Conservation (phyloP, 495 filamentous ascomycete genomes). For the Aspergillus campestris region DNA sequence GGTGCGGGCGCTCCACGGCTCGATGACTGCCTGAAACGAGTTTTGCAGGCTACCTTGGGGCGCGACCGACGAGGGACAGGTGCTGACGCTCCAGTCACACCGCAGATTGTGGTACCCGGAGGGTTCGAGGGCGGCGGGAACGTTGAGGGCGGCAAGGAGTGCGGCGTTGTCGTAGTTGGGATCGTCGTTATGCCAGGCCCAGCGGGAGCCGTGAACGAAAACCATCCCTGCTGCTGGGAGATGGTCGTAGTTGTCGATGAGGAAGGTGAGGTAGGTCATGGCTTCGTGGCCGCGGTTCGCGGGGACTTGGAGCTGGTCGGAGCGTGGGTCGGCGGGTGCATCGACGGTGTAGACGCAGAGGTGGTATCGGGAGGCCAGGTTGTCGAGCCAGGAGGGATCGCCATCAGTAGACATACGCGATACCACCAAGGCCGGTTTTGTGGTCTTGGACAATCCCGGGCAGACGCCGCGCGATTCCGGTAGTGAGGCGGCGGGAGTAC, state of each 20-base stretch:
- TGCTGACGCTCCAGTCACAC: constrained; percentile 38
- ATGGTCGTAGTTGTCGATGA: constrained; percentile 56
- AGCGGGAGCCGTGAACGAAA: constrained; percentile 37
- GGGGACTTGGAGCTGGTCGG: constrained; percentile 42
- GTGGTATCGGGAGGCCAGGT: constrained; percentile 26
- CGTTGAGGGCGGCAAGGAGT: constrained; percentile 26
- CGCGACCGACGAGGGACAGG: constrained; percentile 20
- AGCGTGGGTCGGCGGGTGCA: constrained; percentile 28
- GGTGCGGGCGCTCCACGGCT: constrained; percentile 33
- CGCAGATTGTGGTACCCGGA: constrained; percentile 38
- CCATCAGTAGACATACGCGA: constrained; percentile 28
- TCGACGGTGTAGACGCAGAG: constrained; percentile 49
- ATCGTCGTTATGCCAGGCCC: constrained; percentile 39
- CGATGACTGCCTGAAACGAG: constrained; percentile 22
- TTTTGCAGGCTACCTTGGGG: constrained; percentile 34
- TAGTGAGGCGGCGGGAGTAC: constrained; percentile 17
- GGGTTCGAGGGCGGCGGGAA: constrained; percentile 20
- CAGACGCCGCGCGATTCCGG: constrained; percentile 25
- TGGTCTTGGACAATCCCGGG: constrained; percentile 20
- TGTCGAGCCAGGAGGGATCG: constrained; percentile 28
- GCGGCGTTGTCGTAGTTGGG: constrained; percentile 33
- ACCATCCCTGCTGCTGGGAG: constrained; percentile 41
- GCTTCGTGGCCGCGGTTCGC: constrained; percentile 61
- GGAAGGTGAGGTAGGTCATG: constrained; percentile 58
- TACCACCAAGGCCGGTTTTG: constrained; percentile 32